Base-by-base conservation (phyloP, 208 protist genomes). In the Acanthamoeba triangularis region DNA sequence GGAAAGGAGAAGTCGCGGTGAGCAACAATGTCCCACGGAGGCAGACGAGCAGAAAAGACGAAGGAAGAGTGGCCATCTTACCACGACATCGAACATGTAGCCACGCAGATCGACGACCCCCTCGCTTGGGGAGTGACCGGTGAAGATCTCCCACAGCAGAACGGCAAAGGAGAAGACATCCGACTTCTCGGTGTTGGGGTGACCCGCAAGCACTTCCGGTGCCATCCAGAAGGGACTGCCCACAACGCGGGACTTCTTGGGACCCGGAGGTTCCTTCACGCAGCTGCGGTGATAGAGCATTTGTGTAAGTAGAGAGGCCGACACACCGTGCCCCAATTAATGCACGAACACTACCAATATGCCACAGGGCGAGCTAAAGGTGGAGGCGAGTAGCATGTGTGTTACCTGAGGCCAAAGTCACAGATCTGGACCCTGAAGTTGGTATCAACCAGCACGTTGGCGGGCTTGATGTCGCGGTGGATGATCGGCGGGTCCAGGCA, bases 351-450 rank as follows among this genome's bases (percentile, higher is more conserved):
- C 61, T 25, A 67, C 61, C 1, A 11, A 3, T 2, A 3, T 2
- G 56, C 0, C 41, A 3, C 3, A 2, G 14, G 52, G 14, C 52
- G 52, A 56, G 16, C 52, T 56, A 11, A 67, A 30, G 14, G 59
- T 5, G 7, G 67, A n/a, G 67, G 69, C 8, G 20, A 16, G 30
- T 3, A 11, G 16, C 54, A 35, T 8, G 74, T 14, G 16, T 5
- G 25, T 25, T 25, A 90, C 61, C 59, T 76, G 35, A 99, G 98
- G 63, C 99, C 99, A 98, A 99, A 99, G 95, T 99, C 97, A 61
- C 98, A 98, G 16, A 99, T 85, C 95, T 99, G 99, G 6, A 99
- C 96, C 61, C 95, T 93, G 18, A 98, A 98, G 74, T 96, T 96
- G n/a, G 47, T 97, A 80, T 98, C 97, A 44, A 99, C 97, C 47